Evolutionary conservation across 2,329 filamentous ascomycete genomes (phyloP), one percentile per base, ranked within the genome.

Genomic region (Fusarium foetens): DNA sequence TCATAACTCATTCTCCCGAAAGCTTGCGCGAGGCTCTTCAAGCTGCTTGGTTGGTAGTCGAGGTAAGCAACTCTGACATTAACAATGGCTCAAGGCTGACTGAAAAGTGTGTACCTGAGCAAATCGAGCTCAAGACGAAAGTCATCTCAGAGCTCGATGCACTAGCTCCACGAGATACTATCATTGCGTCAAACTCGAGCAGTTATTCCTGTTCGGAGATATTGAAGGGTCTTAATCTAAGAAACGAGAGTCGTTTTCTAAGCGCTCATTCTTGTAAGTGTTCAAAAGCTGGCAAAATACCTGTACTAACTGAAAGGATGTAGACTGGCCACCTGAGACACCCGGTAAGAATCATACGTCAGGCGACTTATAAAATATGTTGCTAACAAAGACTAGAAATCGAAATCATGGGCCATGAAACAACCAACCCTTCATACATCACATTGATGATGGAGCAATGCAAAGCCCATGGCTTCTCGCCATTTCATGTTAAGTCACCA

Each of bases 141-240:
- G 75, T 84, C 8, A 80, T 86, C 29, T 46, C 66, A 1, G 72
- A 85, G 27, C 75, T 86, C 5, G 84, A 85, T 68, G 63, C 76
- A 2, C 51, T 82, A 4, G 79, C 84, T 0, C 72, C 76, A 1
- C 63, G 75, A 1, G 77, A 81, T 2, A 81, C 80, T 0, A 82
- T 85, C 10, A 80, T 86, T 48, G 84, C 82, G 0, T 84, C 83
- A 1, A 86, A 86, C 58, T 86, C 84, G 2, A 85, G 84, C 63
- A 85, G 84, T 55, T 85, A 84, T 68, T 80, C 81, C 11, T 84
- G 83, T 25, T 76, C 77, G 0, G 83, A 85, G 54, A 84, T 86
- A n/a, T 66, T 84, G 1, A 74, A 82, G 3, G 78, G 77, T 0
- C 58, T 85, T 27, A 68, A 68, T 0, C 51, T 85, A 14, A 79